Evolutionary conservation across 1,284 basidiomycete species (phyloP).

Genomic region (Boletus sp.): DNA sequence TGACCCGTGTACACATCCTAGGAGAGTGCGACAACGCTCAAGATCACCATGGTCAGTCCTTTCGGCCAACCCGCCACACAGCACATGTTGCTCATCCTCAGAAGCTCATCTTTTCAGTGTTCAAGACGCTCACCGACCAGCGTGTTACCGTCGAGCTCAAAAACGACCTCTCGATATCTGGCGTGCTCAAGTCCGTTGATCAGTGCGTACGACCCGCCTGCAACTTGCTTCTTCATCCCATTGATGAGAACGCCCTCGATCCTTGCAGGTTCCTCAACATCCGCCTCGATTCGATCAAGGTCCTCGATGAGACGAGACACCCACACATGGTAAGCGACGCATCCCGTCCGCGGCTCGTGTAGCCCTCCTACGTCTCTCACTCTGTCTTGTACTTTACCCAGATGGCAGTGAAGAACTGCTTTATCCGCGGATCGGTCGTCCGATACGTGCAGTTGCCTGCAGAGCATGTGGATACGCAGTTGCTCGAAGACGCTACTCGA

Average conservation of each 20-base stretch:
- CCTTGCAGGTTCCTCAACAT: conserved; percentile 91
- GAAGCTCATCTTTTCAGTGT: conserved; percentile 94
- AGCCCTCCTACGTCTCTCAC: background rate
- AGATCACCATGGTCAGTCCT: conserved; percentile 24
- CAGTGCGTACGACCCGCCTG: conserved; percentile 58
- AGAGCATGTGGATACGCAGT: conserved; percentile 91
- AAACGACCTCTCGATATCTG: conserved; percentile 97
- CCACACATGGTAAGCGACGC: conserved; percentile 86
- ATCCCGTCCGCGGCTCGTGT: background rate
- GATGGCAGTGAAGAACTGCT: conserved; percentile 99
- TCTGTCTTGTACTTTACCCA: conserved; percentile 41
- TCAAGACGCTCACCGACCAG: conserved; percentile 98
- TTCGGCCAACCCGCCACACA: background rate
- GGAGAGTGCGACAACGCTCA: conserved; percentile 1
- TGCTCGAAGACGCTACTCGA: conserved; percentile 95
- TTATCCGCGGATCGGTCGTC: conserved; percentile 97
- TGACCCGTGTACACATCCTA: background rate
- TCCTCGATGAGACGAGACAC: conserved; percentile 88
- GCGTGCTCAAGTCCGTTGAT: conserved; percentile 95
- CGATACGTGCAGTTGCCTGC: conserved; percentile 94
- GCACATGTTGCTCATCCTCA: conserved; percentile 11
- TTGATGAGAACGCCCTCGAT: conserved; percentile 1
- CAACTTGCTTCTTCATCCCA: background rate
- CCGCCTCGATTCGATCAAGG: conserved; percentile 90
- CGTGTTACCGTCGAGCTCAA: conserved; percentile 97